phyloP scores from a whole-genome alignment of 2,329 filamentous ascomycete species.

The Cladosporium sp. region DNA sequence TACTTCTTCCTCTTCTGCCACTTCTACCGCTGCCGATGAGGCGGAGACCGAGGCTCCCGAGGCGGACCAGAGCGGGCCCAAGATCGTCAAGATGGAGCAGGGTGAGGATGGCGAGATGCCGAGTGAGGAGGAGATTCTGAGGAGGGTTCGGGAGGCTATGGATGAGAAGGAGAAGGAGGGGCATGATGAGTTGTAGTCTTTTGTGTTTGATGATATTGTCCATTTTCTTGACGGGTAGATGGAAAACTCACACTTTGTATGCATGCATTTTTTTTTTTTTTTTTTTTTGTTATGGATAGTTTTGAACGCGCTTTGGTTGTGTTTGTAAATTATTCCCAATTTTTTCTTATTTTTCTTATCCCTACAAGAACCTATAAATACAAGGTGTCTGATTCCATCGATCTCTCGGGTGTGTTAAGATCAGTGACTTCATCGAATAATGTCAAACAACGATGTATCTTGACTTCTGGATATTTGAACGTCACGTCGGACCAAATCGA shows the following conservation, averaged over 20 bases:
- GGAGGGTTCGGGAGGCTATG: slow-evolving; percentile 19
- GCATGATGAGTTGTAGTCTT: slow-evolving; percentile 18
- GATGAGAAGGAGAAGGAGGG: slow-evolving; percentile 7
- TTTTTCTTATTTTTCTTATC: too few relatives aligned
- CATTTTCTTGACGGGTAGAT: too few relatives aligned
- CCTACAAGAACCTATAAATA: too few relatives aligned
- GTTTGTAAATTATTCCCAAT: background rate
- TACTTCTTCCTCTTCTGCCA: slow-evolving; percentile 13
- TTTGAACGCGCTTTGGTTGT: background rate
- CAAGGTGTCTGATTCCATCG: too few relatives aligned
- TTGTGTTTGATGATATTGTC: background rate
- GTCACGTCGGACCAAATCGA: too few relatives aligned
- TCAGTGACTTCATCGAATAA: too few relatives aligned
- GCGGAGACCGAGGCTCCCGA: slow-evolving; percentile 30
- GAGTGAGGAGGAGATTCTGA: slow-evolving; percentile 24
- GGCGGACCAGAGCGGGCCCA: slow-evolving; percentile 11
- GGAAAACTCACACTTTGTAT: too few relatives aligned
- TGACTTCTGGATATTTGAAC: too few relatives aligned
- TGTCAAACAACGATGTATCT: too few relatives aligned
- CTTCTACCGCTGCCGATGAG: slow-evolving; percentile 18
- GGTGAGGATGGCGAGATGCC: slow-evolving; percentile 22
- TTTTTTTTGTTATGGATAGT: background rate
- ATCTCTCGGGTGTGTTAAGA: too few relatives aligned
- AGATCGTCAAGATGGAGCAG: slow-evolving; percentile 10
- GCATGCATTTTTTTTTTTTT: too few relatives aligned